Conservation (phyloP, 2,329 filamentous ascomycete genomes). For the Talaromyces sp. region DNA sequence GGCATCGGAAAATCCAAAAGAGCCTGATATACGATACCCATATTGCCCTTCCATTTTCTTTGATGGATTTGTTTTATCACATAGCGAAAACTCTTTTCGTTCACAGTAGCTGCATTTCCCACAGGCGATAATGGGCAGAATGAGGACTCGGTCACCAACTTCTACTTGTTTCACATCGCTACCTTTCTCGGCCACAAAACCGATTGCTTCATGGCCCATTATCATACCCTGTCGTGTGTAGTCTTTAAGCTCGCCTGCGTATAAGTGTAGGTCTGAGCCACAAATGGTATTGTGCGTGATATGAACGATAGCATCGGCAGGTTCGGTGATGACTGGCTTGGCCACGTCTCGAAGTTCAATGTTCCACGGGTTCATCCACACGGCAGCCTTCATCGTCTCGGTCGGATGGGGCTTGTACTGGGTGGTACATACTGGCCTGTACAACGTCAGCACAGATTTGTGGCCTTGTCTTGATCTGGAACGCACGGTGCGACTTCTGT, state of each 20-base stretch:
- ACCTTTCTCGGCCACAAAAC: conserved; percentile 22
- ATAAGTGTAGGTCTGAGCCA: conserved; percentile 28
- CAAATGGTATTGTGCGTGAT: conserved; percentile 29
- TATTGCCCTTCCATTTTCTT: conserved; percentile 21
- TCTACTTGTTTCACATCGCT: conserved; percentile 16
- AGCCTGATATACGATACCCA: conserved; percentile 24
- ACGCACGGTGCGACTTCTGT: not conserved
- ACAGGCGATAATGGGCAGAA: conserved; percentile 25
- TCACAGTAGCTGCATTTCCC: conserved; percentile 26
- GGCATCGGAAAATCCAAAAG: conserved; percentile 26
- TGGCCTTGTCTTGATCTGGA: not conserved
- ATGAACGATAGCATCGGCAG: conserved; percentile 26
- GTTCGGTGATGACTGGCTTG: conserved; percentile 27
- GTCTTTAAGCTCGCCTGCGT: conserved; percentile 23
- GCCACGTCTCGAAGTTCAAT: conserved; percentile 26
- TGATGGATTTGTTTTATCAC: conserved; percentile 25
- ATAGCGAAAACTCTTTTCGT: conserved; percentile 25
- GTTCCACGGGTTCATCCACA: conserved; percentile 23
- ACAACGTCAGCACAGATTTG: not conserved
- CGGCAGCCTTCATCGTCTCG: conserved; percentile 25
- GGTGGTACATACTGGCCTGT: conserved; percentile 16
- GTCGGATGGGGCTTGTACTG: conserved; percentile 22
- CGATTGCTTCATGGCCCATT: conserved; percentile 26
- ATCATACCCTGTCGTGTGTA: conserved; percentile 24
- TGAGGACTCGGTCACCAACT: conserved; percentile 24